Conservation (phyloP, 2,329 filamentous ascomycete genomes). For the Clonostachys chloroleuca region DNA sequence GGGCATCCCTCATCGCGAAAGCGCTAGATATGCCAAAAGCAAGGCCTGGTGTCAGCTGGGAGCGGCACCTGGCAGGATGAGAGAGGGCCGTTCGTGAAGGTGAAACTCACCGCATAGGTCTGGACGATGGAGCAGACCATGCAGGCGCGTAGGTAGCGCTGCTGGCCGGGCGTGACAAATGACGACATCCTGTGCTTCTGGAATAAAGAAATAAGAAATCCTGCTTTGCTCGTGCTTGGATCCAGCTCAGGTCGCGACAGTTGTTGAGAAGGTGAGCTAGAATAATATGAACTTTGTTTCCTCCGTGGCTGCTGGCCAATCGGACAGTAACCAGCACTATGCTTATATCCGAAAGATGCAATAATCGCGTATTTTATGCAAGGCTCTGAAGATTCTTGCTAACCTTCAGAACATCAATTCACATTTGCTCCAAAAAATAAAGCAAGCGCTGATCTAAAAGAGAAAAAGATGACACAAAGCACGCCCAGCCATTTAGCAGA, state of each 20-base stretch:
- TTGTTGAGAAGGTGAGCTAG: no score
- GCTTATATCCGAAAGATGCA: neutral
- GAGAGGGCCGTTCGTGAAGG: neutral
- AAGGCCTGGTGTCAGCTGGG: neutral
- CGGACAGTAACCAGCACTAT: neutral
- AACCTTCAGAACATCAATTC: neutral
- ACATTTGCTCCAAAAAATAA: neutral
- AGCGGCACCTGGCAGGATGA: neutral
- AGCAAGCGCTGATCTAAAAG: constrained; percentile 7
- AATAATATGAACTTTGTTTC: neutral
- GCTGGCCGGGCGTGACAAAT: constrained; percentile 65
- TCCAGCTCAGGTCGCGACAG: no score
- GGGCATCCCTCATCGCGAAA: constrained; percentile 88
- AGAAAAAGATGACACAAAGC: constrained; percentile 12
- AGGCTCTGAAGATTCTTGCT: neutral
- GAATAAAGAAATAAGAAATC: no score
- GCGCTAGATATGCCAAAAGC: constrained; percentile 45
- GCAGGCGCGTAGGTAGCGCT: constrained; percentile 88
- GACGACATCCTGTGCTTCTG: neutral
- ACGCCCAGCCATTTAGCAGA: constrained; percentile 3
- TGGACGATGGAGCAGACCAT: constrained; percentile 98
- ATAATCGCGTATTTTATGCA: neutral
- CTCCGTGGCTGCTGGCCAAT: neutral
- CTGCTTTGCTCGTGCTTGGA: neutral
- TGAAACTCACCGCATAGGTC: constrained; percentile 60